Conservation (phyloP, 495 filamentous ascomycete species). For the Bathelium albidoporum region DNA sequence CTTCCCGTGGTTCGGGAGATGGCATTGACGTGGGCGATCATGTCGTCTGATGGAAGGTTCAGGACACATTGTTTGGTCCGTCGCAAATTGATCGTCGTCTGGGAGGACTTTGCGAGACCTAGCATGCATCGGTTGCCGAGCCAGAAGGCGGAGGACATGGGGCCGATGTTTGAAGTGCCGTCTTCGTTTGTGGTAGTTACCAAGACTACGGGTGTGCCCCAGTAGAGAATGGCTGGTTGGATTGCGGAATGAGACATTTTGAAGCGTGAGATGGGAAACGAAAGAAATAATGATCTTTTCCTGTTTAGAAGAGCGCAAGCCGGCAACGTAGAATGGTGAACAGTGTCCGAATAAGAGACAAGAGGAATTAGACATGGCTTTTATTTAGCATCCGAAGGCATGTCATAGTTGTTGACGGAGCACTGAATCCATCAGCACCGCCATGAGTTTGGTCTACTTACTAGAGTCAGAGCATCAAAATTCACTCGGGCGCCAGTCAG, state of each 20-base stretch:
- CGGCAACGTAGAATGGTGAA: neutral
- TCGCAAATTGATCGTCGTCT: conserved; percentile 36
- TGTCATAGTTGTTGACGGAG: neutral
- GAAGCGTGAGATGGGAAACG: neutral
- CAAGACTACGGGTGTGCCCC: conserved; percentile 37
- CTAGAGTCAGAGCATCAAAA: too few relatives aligned
- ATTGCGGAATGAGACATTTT: conserved; percentile 18
- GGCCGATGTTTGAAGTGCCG: conserved; percentile 33
- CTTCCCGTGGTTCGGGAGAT: conserved; percentile 35
- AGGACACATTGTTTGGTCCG: conserved; percentile 38
- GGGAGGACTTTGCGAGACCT: conserved; percentile 30
- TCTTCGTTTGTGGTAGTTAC: conserved; percentile 37
- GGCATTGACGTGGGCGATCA: conserved; percentile 31
- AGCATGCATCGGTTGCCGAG: conserved; percentile 37
- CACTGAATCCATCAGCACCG: neutral
- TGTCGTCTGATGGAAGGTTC: conserved; percentile 34
- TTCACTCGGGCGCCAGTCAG: neutral
- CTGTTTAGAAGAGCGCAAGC: neutral
- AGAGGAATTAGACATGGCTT: too few relatives aligned
- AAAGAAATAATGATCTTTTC: neutral
- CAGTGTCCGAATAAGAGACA: too few relatives aligned
- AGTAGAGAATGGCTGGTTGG: conserved; percentile 38
- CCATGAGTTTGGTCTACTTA: too few relatives aligned
- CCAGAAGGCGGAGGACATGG: conserved; percentile 42
- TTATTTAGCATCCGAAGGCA: neutral